phyloP scores from a whole-genome alignment of 1,284 basidiomycete genomes.

The Mycena sp. region DNA sequence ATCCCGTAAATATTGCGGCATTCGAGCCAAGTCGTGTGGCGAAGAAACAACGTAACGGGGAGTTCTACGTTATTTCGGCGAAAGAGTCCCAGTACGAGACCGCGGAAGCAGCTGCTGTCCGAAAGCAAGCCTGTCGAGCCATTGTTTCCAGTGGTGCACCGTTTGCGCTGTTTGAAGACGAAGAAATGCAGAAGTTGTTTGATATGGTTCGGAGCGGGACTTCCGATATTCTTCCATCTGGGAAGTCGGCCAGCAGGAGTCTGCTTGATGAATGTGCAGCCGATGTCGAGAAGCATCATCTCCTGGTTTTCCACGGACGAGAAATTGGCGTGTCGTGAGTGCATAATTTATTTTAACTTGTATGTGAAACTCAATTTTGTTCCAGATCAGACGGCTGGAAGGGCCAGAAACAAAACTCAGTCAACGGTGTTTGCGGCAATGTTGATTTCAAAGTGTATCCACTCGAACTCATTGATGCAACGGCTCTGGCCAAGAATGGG shows the following conservation, averaged over 20 bases:
- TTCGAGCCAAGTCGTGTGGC: background rate
- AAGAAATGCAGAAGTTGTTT: constrained; percentile 22
- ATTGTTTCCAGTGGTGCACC: constrained; percentile 12
- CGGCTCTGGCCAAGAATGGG: constrained; percentile 18
- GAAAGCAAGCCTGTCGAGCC: constrained; percentile 20
- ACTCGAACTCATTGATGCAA: constrained; percentile 19
- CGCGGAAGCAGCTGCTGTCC: constrained; percentile 4
- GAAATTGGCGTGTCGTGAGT: constrained; percentile 9
- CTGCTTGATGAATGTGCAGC: constrained; percentile 8
- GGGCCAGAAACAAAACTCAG: constrained; percentile 5
- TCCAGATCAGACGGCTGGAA: constrained; percentile 25
- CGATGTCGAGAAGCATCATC: background rate
- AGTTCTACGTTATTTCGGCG: background rate
- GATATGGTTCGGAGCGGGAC: constrained; percentile 15
- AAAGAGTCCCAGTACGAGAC: background rate
- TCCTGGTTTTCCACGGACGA: background rate
- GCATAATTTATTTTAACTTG: background rate
- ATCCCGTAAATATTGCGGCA: too few relatives aligned
- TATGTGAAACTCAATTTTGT: background rate
- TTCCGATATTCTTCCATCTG: constrained; percentile 10
- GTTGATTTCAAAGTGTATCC: constrained; percentile 20
- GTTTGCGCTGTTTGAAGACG: constrained; percentile 19
- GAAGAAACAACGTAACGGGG: background rate
- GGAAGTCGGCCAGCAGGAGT: constrained; percentile 17
- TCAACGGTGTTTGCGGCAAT: constrained; percentile 22